These are phyloP conservation scores for Filosporella fistucella DNA, from an alignment of 495 filamentous ascomycete genomes.

Conservation along the genomic window DNA sequence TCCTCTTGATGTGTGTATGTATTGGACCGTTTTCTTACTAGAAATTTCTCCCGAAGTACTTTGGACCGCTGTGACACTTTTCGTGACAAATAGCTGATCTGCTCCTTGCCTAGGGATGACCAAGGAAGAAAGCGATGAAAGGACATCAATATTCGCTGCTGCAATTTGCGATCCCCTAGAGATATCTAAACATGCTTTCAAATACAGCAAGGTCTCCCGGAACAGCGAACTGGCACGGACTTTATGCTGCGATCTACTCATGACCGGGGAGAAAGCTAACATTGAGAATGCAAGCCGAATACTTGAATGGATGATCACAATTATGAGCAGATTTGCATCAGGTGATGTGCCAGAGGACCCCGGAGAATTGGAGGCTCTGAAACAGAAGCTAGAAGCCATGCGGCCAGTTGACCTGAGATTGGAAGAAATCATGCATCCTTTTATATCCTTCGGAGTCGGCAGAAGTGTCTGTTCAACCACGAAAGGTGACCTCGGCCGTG, in stretches of 20 bases:
- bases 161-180: not conserved
- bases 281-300: not conserved
- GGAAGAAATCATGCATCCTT: not conserved
- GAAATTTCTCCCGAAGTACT: too few relatives aligned
- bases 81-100: too few relatives aligned
- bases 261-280: not conserved
- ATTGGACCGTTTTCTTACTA: too few relatives aligned
- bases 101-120: too few relatives aligned
- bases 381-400: not conserved
- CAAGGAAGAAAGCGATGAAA: not conserved
- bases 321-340: not conserved
- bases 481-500: not conserved
- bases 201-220: not conserved
- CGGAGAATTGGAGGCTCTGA: not conserved
- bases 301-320: not conserved
- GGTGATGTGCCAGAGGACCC: not conserved
- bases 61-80: too few relatives aligned
- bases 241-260: slow-evolving; percentile 3
- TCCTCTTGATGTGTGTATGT: not conserved
- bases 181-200: not conserved
- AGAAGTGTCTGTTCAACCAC: not conserved
- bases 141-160: not conserved
- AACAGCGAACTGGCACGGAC: not conserved
- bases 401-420: not conserved
- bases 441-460: not conserved